Base-by-base conservation (phyloP, 2,329 filamentous ascomycete species). In the Verticillium nubilum region DNA sequence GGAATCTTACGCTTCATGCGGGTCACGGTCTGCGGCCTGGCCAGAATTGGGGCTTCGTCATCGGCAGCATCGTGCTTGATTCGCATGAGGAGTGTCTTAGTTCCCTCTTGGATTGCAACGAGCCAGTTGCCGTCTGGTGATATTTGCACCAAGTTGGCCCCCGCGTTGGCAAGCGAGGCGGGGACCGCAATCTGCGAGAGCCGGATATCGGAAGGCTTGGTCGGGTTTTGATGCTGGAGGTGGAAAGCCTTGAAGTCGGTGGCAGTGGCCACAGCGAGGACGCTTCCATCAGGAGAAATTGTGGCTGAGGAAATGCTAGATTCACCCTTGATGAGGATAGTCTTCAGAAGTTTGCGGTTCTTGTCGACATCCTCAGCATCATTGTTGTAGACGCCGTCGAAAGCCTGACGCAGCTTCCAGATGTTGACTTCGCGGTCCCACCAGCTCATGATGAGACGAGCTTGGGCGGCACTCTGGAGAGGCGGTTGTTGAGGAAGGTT, bases 361-460 rank as follows among this genome's bases (percentile, higher is more conserved):
- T 79, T 80, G 64, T 78, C 81, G 62, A 76, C 72, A 63, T 72
- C 78, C 60, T 67, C 70, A 58, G 69, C 74, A n/a, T 71, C 67
- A 23, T 67, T 66, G 52, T 77, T 72, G 52, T 80, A 71, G 26
- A 86, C 72, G 47, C 81, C 76, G 29, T 73, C 73, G 17, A 82
- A 73, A 4, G 80, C 73, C 61, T 74, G 75, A 54, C 70, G 76
- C 17, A 86, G 68, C 42, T 78, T 84, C 92, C 93, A 99, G 62
- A 99, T 84, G 66, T 89, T 87, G 55, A 98, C 80, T 71, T 96
- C 90, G 59, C 89, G 84, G 64, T 94, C 91, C 92, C 93, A 98
- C 90, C 92, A 98, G 72, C 91, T 91, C 68, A 95, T 85, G 27
- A 99, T 77, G 25, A 97, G 78, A 55, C 95, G 85, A 52, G 87